Percentiles rank a stretch among this genome's conserved stretches.
Evolutionary conservation across 345 rosid genomes (phyloP).

Genomic region (Camelina laxa): DNA sequence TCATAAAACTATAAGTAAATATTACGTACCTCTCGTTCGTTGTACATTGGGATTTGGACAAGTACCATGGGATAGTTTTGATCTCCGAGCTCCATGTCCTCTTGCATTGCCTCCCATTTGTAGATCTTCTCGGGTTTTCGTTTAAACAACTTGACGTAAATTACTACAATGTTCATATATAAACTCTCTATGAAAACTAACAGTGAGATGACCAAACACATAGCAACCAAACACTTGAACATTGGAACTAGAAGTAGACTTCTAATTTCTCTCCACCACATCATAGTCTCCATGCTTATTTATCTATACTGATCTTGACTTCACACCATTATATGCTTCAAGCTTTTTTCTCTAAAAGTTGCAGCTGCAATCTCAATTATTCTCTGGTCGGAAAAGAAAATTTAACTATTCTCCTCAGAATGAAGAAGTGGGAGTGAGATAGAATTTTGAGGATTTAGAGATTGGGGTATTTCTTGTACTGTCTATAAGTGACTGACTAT

Average conservation of each 20-base stretch:
- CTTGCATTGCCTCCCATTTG: conserved; percentile 54
- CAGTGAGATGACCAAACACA: conserved; percentile 59
- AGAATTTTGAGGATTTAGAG: neutral
- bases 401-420: neutral
- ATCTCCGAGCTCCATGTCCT: conserved; percentile 58
- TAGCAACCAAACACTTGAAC: conserved; percentile 48
- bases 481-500: conserved; percentile 26
- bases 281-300: conserved; percentile 35
- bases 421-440: conserved; percentile 6
- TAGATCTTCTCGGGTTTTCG: conserved; percentile 51
- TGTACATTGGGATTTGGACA: conserved; percentile 51
- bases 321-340: conserved; percentile 27
- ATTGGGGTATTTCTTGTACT: conserved; percentile 10
- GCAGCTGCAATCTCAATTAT: conserved; percentile 5
- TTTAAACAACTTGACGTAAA: conserved; percentile 50
- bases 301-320: neutral
- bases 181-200: conserved; percentile 57
- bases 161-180: conserved; percentile 60
- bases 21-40: conserved; percentile 44
- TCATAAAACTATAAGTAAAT: neutral
- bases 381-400: neutral
- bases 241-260: conserved; percentile 54
- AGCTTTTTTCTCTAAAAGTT: conserved; percentile 16
- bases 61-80: conserved; percentile 44
- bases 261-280: conserved; percentile 46